These are phyloP conservation scores for Platanus orientalis DNA, from an alignment of 164 flowering plant species.

Conservation along the genomic window DNA sequence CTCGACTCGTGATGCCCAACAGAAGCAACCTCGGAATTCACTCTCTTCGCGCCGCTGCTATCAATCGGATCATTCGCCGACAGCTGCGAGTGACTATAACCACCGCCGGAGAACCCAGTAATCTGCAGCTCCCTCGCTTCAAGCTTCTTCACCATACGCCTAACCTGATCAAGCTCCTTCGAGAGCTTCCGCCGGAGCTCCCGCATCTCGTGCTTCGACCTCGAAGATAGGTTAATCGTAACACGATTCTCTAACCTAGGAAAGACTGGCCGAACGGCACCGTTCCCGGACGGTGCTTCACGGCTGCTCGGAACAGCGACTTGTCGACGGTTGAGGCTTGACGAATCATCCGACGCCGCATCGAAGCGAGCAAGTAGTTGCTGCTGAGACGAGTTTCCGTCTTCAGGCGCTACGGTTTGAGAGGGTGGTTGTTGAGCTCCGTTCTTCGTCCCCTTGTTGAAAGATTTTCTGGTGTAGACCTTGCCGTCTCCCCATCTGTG, in stretches of 20 bases:
- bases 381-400: no score
- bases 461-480: conserved; percentile 27
- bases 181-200: conserved; percentile 63
- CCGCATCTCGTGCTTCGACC: conserved; percentile 10
- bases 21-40: conserved; percentile 44
- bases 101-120: conserved; percentile 22
- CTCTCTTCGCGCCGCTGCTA: conserved; percentile 31
- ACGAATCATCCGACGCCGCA: conserved; percentile 21
- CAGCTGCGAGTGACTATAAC: conserved; percentile 23
- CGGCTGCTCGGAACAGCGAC: no score
- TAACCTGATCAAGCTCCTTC: conserved; percentile 57
- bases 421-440: no score
- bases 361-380: not conserved
- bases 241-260: conserved; percentile 33
- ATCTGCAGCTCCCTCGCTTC: conserved; percentile 7
- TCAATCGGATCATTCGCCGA: conserved; percentile 27
- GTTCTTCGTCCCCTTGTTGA: no score
- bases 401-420: no score
- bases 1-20: conserved; percentile 29
- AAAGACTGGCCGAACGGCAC: conserved; percentile 15
- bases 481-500: conserved; percentile 47
- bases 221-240: conserved; percentile 24
- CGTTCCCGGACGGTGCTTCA: conserved; percentile 25
- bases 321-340: conserved; percentile 12
- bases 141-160: conserved; percentile 57